These are phyloP conservation scores for Candida tunisiensis DNA, from an alignment of 1,139 yeast genomes.

Conservation along the genomic window DNA sequence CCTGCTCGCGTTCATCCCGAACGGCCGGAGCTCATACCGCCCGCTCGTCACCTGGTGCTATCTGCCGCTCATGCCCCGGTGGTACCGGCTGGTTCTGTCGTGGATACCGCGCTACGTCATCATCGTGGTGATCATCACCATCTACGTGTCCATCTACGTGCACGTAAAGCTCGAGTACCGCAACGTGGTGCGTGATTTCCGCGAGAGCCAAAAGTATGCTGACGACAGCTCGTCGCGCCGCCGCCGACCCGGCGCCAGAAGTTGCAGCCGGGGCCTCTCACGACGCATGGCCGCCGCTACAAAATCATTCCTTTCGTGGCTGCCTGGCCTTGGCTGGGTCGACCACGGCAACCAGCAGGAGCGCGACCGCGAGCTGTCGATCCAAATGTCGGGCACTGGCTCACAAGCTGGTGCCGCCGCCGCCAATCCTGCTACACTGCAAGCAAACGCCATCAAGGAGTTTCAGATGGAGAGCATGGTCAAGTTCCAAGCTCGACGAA, in stretches of 20 bases:
- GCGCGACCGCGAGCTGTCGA: too few species aligned
- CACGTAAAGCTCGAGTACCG: conserved; percentile 35
- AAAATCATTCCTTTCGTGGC: too few species aligned
- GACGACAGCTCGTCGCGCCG: conserved; percentile 1
- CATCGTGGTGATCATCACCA: conserved; percentile 40
- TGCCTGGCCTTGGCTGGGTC: too few species aligned
- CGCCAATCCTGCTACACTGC: neutral
- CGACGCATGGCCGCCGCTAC: too few species aligned
- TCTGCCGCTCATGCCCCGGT: conserved; percentile 52
- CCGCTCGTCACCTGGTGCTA: conserved; percentile 64
- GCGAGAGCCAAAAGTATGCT: conserved; percentile 10
- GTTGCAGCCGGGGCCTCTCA: too few species aligned
- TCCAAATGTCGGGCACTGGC: too few species aligned
- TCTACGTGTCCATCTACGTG: conserved; percentile 56
- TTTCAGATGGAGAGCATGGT: conserved; percentile 44
- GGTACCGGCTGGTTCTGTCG: conserved; percentile 60
- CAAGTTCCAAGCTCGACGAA: conserved; percentile 42
- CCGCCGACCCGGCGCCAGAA: neutral
- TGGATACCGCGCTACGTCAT: conserved; percentile 75
- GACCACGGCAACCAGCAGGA: too few species aligned
- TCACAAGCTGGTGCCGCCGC: too few species aligned
- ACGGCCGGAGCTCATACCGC: conserved; percentile 11
- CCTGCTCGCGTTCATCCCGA: conserved; percentile 48
- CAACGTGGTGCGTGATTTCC: conserved; percentile 13
- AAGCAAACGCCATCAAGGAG: conserved; percentile 16